Base-by-base conservation (phyloP, 129 eudicot species). In the Centaurea solstitialis region DNA sequence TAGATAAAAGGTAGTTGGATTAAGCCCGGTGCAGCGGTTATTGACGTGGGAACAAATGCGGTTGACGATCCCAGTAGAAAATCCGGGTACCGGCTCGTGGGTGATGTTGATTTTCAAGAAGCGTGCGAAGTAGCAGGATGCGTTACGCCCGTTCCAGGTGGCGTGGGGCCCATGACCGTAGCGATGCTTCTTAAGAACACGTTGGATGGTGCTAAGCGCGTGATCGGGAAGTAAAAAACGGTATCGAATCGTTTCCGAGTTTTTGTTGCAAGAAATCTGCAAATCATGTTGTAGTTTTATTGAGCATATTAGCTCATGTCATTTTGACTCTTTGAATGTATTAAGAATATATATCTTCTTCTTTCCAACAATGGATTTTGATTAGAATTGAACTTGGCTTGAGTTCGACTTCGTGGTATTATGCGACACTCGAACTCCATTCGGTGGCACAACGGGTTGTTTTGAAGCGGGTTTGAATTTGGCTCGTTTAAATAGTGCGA, bases 1-100 rank as follows among this genome's bases (percentile, higher is more conserved):
- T 91, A 96, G 99, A 91, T 96, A 57, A 96, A 96, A 74, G 99
- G 99, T 23, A 92, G 97, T 75, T 96, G 99, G 99, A 76, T 96
- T 50, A 96, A 96, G 53, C 94, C 95, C 4, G 99, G 99, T 75
- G 99, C 99, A n/a, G 99, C 98, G 13, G 97, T 96, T 17, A 93
- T 96, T 41, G 99, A 96, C 77, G 99, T 93, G 74, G 98, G 98
- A 66, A 93, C 98, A 33, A 96, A 96, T 86, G 88, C 98, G 4
- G 91, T 96, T 9, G 94, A 96, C 70, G 98, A 96, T 83, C 73
- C 94, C 15, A 91, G 81, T 74, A 93, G 80, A 81, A 96, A 96
- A 82, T 50, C 96, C 38, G 99, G 98, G 38, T 96, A 93, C 70
- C 86, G 97, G 84, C 98, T 96, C 7, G 99, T 96, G 73, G 99